These are phyloP conservation scores for Macrolepiota dolichaula DNA, from an alignment of 768 basidiomycete species.

Conservation along the genomic window DNA sequence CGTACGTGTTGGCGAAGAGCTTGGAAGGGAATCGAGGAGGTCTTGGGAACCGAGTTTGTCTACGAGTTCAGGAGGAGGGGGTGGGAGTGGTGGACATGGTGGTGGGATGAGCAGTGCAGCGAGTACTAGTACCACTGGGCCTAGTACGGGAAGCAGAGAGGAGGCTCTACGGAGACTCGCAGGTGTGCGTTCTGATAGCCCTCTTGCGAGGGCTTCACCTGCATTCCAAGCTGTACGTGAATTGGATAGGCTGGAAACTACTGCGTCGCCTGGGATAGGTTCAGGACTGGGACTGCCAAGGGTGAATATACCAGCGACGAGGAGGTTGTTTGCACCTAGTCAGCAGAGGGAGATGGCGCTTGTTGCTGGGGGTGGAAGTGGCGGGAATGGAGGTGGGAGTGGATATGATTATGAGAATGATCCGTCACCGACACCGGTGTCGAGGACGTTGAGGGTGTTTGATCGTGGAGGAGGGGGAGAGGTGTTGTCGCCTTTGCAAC, in stretches of 20 bases:
- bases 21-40: slow-evolving; percentile 48
- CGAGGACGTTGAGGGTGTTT: slow-evolving; percentile 10
- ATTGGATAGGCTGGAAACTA: slow-evolving; percentile 23
- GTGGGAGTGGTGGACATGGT: slow-evolving; percentile 15
- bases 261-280: slow-evolving; percentile 18
- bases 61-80: slow-evolving; percentile 8
- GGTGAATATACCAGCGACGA: slow-evolving; percentile 21
- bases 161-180: slow-evolving; percentile 33
- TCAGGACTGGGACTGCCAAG: slow-evolving; percentile 11
- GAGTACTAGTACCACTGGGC: slow-evolving; percentile 12
- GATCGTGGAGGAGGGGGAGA: slow-evolving; percentile 19
- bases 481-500: slow-evolving; percentile 13
- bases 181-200: slow-evolving; percentile 30
- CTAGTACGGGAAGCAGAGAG: slow-evolving; percentile 35
- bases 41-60: slow-evolving; percentile 39
- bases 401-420: slow-evolving; percentile 5
- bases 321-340: slow-evolving; percentile 56
- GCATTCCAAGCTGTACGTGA: slow-evolving; percentile 26
- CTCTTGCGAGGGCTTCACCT: slow-evolving; percentile 32
- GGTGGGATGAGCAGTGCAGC: slow-evolving; percentile 21
- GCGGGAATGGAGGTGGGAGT: neutral
- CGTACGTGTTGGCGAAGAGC: slow-evolving; percentile 23
- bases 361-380: slow-evolving; percentile 14
- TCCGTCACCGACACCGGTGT: slow-evolving; percentile 13
- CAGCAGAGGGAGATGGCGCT: slow-evolving; percentile 47